Percentiles rank a stretch among this genome's conserved stretches.
Conservation (phyloP, 371 early-diverging fungal species). For the Smittium culicis region DNA sequence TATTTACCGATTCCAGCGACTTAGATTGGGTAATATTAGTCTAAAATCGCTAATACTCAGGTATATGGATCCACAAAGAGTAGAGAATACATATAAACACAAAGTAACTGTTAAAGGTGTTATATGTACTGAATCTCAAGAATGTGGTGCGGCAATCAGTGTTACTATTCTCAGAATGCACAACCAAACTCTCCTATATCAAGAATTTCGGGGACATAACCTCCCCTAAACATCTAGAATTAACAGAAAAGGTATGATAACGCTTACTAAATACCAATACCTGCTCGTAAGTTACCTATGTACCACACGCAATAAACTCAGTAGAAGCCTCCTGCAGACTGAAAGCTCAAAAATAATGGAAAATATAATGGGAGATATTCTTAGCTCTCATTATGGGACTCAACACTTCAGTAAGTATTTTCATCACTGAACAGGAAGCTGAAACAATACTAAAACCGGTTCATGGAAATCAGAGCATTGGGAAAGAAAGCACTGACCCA, state of each 20-base stretch:
- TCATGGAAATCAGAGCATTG: no score
- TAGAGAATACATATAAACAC: neutral
- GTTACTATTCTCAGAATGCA: neutral
- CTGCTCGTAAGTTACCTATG: neutral
- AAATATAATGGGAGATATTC: neutral
- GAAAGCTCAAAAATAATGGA: neutral
- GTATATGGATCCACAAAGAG: neutral
- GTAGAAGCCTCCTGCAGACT: neutral
- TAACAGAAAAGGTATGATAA: neutral
- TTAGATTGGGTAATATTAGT: neutral
- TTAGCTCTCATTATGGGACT: no score
- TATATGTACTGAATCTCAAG: neutral
- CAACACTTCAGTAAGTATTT: no score
- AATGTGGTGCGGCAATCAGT: neutral
- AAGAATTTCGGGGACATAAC: neutral
- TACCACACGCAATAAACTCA: neutral
- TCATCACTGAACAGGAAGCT: no score
- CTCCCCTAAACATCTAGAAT: neutral
- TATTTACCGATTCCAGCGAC: neutral
- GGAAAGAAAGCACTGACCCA: no score
- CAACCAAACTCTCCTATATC: constrained; percentile 1
- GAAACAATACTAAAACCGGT: no score
- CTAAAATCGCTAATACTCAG: neutral
- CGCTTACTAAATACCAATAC: neutral
- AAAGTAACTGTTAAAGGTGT: neutral